phyloP scores from a whole-genome alignment of 208 protist species.

The Acanthamoeba triangularis region DNA sequence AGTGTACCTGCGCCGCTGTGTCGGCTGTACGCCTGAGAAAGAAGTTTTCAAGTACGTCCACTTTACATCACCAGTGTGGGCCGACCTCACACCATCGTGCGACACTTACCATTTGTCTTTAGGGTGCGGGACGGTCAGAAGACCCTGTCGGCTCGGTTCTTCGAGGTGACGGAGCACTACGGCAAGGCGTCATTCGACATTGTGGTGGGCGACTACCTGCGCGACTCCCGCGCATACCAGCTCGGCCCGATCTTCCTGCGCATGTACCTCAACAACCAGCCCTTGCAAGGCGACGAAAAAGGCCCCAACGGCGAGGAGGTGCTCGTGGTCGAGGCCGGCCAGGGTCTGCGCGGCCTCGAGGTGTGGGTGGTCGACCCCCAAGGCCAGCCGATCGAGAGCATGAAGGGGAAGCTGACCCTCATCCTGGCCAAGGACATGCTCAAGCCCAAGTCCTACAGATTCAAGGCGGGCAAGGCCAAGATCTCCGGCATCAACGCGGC shows the following conservation, averaged over 20 bases:
- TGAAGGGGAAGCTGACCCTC: neutral
- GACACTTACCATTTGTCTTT: too few relatives aligned
- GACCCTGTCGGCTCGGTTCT: neutral
- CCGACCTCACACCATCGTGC: too few relatives aligned
- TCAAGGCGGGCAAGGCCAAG: neutral
- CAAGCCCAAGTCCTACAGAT: neutral
- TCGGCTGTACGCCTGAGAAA: neutral
- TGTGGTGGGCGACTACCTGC: neutral
- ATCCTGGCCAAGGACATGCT: neutral
- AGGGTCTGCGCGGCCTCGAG: neutral
- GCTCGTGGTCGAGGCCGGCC: neutral
- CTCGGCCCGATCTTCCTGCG: neutral
- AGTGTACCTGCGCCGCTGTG: neutral
- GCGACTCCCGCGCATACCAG: neutral
- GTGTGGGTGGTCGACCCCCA: neutral
- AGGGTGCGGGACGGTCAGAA: conserved; percentile 12
- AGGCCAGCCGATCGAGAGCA: neutral
- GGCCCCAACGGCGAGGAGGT: conserved; percentile 16
- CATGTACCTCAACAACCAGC: neutral
- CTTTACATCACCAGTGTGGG: neutral
- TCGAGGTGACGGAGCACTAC: neutral
- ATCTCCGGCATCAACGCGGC: conserved; percentile 31
- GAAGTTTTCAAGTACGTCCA: neutral
- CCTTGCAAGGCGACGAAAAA: neutral
- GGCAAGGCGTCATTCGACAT: neutral